Percentiles rank a stretch among this genome's conserved stretches.
These are phyloP conservation scores for Obba rivulosa DNA, from an alignment of 768 basidiomycete species.

Conservation along the genomic window DNA sequence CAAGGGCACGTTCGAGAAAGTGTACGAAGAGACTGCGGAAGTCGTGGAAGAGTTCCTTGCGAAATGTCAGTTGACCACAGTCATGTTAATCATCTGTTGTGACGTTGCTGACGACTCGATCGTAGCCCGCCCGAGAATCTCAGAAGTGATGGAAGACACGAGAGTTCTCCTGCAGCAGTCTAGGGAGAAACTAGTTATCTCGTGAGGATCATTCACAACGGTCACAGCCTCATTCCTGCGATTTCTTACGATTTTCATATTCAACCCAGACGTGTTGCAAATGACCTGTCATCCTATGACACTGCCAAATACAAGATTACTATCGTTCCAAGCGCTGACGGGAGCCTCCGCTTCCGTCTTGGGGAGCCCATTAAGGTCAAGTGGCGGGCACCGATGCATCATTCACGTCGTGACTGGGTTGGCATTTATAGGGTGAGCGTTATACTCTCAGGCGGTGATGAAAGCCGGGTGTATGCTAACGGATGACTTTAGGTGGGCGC, in stretches of 20 bases:
- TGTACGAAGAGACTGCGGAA: conserved; percentile 90
- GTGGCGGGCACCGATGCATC: conserved; percentile 83
- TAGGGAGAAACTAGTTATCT: conserved; percentile 85
- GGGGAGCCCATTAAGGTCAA: conserved; percentile 84
- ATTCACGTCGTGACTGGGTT: conserved; percentile 94
- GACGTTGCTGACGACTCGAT: background rate
- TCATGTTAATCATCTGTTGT: background rate
- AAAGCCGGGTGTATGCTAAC: conserved; percentile 1
- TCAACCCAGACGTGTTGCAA: conserved; percentile 64
- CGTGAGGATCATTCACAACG: conserved; percentile 44
- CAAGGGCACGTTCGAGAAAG: conserved; percentile 91
- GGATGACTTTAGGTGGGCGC: conserved; percentile 61
- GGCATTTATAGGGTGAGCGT: conserved; percentile 74
- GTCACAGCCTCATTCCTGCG: background rate
- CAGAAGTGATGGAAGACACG: conserved; percentile 90
- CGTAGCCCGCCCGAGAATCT: conserved; percentile 80
- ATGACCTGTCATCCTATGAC: conserved; percentile 77
- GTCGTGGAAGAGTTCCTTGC: conserved; percentile 91
- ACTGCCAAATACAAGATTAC: conserved; percentile 71
- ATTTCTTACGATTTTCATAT: conserved; percentile 1
- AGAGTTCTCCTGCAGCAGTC: conserved; percentile 89
- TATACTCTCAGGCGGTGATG: background rate
- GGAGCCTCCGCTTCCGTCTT: conserved; percentile 67
- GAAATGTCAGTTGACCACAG: conserved; percentile 55
- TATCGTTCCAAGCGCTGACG: conserved; percentile 47